A percentile compares a stretch with the other conserved stretches of the same genome.
phyloP scores from a whole-genome alignment of 805 yeast genomes.

The Wickerhamomyces bisporus region DNA sequence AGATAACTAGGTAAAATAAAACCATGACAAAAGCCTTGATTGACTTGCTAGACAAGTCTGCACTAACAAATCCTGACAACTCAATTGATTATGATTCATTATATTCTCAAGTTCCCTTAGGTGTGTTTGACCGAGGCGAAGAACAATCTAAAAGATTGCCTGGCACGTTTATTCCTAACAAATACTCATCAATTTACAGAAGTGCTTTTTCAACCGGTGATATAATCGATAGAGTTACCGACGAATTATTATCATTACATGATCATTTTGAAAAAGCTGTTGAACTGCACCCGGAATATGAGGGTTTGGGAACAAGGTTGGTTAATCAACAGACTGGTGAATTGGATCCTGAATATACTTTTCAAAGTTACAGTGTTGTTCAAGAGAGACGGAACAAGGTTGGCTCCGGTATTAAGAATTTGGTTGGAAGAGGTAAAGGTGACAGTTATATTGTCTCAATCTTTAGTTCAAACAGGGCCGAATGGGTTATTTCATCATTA shows the following conservation, averaged over 20 bases:
- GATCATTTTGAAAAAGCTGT: constrained; percentile 15
- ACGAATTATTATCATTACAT: constrained; percentile 7
- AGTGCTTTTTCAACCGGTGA: constrained; percentile 1
- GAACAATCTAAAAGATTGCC: constrained; percentile 7
- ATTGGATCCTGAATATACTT: constrained; percentile 37
- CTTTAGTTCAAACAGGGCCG: constrained; percentile 51
- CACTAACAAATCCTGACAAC: neutral
- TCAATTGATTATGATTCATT: neutral
- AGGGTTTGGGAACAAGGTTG: constrained; percentile 33
- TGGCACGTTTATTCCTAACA: constrained; percentile 2
- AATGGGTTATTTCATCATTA: constrained; percentile 63
- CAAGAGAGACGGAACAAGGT: constrained; percentile 36
- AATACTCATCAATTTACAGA: constrained; percentile 10
- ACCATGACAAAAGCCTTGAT: too few relatives aligned
- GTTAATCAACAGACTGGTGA: constrained; percentile 26
- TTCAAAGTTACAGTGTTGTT: constrained; percentile 35
- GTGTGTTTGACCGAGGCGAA: neutral
- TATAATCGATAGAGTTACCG: constrained; percentile 1
- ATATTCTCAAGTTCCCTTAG: neutral
- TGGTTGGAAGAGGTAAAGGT: constrained; percentile 17
- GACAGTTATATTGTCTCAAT: constrained; percentile 46
- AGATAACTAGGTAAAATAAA: too few relatives aligned
- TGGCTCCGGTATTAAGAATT: constrained; percentile 48
- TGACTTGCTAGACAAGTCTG: too few relatives aligned
- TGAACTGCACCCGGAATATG: constrained; percentile 19